Conservation (phyloP, 2,329 filamentous ascomycete genomes). For the Pyrenochaeta sp. region DNA sequence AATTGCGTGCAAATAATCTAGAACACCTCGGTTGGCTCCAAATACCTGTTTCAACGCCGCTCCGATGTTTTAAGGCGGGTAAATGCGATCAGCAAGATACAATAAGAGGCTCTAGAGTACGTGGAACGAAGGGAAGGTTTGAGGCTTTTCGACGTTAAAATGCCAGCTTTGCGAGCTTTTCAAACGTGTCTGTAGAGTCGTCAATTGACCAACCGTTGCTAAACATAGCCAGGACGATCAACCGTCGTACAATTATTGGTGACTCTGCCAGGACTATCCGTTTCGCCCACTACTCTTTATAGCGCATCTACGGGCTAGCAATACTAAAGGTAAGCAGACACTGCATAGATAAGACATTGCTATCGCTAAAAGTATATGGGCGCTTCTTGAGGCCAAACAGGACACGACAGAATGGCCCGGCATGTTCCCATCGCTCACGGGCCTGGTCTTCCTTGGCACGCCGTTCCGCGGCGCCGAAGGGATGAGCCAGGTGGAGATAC, state of each 20-base stretch:
- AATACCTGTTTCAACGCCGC: constrained; percentile 13
- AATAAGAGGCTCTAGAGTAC: constrained; percentile 4
- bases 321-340: constrained; percentile 28
- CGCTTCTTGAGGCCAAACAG: constrained; percentile 22
- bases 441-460: constrained; percentile 34
- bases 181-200: background rate
- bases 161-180: background rate
- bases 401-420: constrained; percentile 24
- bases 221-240: constrained; percentile 1
- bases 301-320: constrained; percentile 34
- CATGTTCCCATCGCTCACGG: constrained; percentile 27
- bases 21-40: constrained; percentile 9
- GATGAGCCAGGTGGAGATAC: constrained; percentile 35
- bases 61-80: constrained; percentile 14
- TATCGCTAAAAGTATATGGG: constrained; percentile 18
- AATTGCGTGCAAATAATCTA: constrained; percentile 16
- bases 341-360: background rate
- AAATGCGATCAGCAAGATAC: constrained; percentile 19
- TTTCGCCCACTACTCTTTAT: constrained; percentile 34
- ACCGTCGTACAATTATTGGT: background rate
- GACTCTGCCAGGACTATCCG: constrained; percentile 14
- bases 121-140: constrained; percentile 2
- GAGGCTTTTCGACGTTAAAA: background rate
- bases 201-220: background rate
- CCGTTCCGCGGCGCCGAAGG: constrained; percentile 35